These are phyloP conservation scores for Lizanozyma gosingica DNA, from an alignment of 1,139 yeast genomes.

Conservation along the genomic window DNA sequence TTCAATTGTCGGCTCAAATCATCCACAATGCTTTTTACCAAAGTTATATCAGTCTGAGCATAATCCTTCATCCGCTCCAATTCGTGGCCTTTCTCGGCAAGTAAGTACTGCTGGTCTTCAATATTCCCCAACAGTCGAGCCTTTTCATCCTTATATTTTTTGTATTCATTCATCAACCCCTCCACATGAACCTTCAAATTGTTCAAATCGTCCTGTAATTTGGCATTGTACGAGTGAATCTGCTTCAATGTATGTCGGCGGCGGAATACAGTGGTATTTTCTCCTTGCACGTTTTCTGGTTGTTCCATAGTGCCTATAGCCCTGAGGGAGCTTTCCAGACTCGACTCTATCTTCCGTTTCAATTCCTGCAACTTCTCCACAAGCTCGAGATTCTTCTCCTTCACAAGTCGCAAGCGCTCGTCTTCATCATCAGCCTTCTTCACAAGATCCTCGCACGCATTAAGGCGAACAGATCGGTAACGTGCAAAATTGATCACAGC, in stretches of 20 bases:
- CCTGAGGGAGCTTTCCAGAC: background rate
- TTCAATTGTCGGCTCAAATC: constrained; percentile 21
- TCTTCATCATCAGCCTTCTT: constrained; percentile 10
- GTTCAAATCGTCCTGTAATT: constrained; percentile 27
- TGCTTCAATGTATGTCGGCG: constrained; percentile 12
- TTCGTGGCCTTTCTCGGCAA: constrained; percentile 21
- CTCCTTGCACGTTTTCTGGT: background rate
- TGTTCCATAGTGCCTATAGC: background rate
- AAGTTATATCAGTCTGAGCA: constrained; percentile 23
- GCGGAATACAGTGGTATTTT: background rate
- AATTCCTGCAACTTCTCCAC: constrained; percentile 18
- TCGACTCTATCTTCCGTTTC: background rate
- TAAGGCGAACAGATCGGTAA: constrained; percentile 14
- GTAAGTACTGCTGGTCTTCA: constrained; percentile 29
- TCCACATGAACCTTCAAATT: constrained; percentile 30
- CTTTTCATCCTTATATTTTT: constrained; percentile 30
- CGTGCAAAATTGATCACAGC: constrained; percentile 38
- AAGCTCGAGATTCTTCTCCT: constrained; percentile 15
- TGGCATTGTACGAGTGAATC: constrained; percentile 25
- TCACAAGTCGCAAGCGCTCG: constrained; percentile 31
- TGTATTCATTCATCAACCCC: constrained; percentile 24
- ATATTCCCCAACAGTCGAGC: constrained; percentile 24
- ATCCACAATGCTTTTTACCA: constrained; percentile 20
- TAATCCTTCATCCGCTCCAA: constrained; percentile 26
- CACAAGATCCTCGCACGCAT: background rate